phyloP scores from a whole-genome alignment of 208 protist species.

The Herpetomonas samuelpessoai region DNA sequence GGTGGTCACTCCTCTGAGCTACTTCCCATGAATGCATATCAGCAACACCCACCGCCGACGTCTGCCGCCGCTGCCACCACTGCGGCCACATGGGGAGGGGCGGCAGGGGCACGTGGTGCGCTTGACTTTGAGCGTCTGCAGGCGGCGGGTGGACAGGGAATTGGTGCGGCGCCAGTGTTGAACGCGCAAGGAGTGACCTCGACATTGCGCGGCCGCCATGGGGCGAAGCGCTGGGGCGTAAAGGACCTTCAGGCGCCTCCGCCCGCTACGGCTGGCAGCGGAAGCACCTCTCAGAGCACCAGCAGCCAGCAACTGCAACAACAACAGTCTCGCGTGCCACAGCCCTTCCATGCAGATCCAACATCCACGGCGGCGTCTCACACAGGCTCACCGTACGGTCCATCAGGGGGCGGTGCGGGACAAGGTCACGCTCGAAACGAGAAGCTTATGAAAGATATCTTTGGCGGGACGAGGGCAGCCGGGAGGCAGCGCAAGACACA shows the following conservation, averaged over 20 bases:
- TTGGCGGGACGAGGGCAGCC: constrained; percentile 23
- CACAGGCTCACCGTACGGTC: constrained; percentile 13
- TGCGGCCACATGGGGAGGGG: background rate
- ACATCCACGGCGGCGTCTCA: too few species aligned
- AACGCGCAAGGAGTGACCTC: background rate
- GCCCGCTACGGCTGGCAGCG: background rate
- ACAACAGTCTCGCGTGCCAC: too few species aligned
- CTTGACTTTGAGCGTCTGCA: constrained; percentile 8
- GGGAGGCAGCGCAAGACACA: background rate
- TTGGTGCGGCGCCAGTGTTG: background rate
- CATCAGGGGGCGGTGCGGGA: constrained; percentile 6
- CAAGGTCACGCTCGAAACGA: constrained; percentile 19
- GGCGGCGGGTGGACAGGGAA: background rate
- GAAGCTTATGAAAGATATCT: constrained; percentile 59
- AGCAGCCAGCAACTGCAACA: too few species aligned
- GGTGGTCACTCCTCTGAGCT: background rate
- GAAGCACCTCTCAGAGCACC: too few species aligned
- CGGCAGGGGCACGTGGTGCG: background rate
- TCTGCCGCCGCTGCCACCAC: constrained; percentile 4
- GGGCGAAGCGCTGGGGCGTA: constrained; percentile 25
- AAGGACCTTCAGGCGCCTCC: constrained; percentile 18
- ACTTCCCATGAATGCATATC: background rate
- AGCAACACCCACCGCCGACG: constrained; percentile 12
- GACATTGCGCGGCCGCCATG: constrained; percentile 3
- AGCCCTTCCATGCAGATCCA: too few species aligned